Evolutionary conservation across 2,329 filamentous ascomycete genomes (phyloP).

Genomic region (Paecilomyces fulvus): DNA sequence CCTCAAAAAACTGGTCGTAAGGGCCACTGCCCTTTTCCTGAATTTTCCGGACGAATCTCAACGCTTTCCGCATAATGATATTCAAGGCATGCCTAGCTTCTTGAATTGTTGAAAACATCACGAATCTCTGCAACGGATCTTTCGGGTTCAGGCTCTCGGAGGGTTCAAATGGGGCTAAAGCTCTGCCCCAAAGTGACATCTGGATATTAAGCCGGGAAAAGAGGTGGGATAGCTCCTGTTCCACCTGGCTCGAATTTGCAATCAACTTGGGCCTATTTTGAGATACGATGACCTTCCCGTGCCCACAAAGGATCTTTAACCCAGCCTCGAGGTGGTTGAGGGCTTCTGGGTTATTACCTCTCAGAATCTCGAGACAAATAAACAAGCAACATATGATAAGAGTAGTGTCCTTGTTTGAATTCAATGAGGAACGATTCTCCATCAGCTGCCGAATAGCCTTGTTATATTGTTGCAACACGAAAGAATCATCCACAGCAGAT

Average conservation of each 20-base stretch:
- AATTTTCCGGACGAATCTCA: background rate
- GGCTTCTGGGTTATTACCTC: conserved; percentile 8
- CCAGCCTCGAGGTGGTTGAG: conserved; percentile 15
- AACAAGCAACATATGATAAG: conserved; percentile 16
- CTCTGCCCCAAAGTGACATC: conserved; percentile 11
- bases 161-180: conserved; percentile 4
- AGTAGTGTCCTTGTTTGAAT: conserved; percentile 5
- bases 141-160: background rate
- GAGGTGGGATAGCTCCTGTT: conserved; percentile 8
- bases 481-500: conserved; percentile 15
- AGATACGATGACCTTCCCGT: background rate
- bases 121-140: background rate
- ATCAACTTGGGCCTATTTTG: background rate
- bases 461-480: conserved; percentile 42
- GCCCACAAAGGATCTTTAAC: conserved; percentile 10
- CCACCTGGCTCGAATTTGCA: background rate
- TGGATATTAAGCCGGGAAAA: conserved; percentile 15
- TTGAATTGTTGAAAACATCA: conserved; percentile 4
- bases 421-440: conserved; percentile 4
- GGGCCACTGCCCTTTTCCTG: background rate
- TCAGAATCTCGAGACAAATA: conserved; percentile 14
- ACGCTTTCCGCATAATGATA: conserved; percentile 6
- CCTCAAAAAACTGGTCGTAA: background rate
- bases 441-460: conserved; percentile 38
- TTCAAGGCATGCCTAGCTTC: conserved; percentile 10